phyloP scores from a whole-genome alignment of 1,284 basidiomycete species.

The Fomes fomentarius region DNA sequence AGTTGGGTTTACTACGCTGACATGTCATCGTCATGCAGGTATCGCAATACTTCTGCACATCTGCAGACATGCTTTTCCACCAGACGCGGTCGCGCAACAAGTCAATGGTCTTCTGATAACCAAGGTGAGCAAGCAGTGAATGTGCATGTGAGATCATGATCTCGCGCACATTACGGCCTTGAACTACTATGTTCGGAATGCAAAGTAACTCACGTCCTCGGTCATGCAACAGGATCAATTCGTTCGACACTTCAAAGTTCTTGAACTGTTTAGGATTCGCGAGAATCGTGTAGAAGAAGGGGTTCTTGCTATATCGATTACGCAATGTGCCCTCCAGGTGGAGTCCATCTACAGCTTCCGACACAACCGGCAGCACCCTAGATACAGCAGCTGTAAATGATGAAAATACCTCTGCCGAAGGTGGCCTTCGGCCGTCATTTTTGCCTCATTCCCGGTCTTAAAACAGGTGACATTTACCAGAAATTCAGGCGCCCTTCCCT shows the following conservation, averaged over 20 bases:
- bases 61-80: slow-evolving; percentile 32
- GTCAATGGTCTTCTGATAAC: slow-evolving; percentile 27
- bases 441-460: no score
- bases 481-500: no score
- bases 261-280: not conserved
- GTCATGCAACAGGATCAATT: not conserved
- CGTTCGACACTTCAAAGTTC: not conserved
- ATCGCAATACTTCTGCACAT: slow-evolving; percentile 30
- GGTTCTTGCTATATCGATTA: not conserved
- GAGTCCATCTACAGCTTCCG: no score
- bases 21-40: slow-evolving; percentile 33
- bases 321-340: not conserved
- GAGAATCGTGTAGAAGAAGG: not conserved
- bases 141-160: slow-evolving; percentile 34
- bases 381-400: no score
- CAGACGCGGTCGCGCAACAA: slow-evolving; percentile 34
- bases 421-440: no score
- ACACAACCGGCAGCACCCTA: no score
- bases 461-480: no score
- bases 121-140: slow-evolving; percentile 34
- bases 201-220: slow-evolving; percentile 10
- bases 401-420: no score
- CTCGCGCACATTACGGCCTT: slow-evolving; percentile 27
- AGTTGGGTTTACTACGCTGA: slow-evolving; percentile 26
- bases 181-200: slow-evolving; percentile 23